Evolutionary conservation across 768 basidiomycete species (phyloP), one percentile per base, ranked within the genome.

Genomic region (Boletus barrowsii): DNA sequence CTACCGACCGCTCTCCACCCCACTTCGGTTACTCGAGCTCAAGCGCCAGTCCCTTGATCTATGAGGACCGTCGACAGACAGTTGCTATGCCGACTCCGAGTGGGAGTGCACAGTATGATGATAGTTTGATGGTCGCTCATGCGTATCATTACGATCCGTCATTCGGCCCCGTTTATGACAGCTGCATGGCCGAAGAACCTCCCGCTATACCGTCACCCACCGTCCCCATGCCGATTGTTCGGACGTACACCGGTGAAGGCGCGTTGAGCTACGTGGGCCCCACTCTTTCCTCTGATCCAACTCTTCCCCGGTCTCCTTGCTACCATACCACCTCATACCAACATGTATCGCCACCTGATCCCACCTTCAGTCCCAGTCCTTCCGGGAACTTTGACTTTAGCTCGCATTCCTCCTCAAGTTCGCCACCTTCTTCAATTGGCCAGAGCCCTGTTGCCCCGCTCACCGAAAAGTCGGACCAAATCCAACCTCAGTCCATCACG

Each of bases 221-320:
- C 11, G 30, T 54, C 24, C 1, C 49, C 45, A 44, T 54, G 53
- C 47, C 62, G 20, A 53, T 51, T 35, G 18, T 44, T 39, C 58
- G 53, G 46, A 49, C 29, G 15, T 30, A 43, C 9, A 32, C 29
- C 22, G 37, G 22, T 20, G 17, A 41, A 42, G 51, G 35, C 13
- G 10, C 10, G 2, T 24, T 54, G 11, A 49, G 24, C 26, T 13
- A 54, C 48, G 3, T 30, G 11, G 37, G 47, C 53, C 43, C 52
- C 36, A 2, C n/a, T 26, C 11, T 49, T 15, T 13, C 40, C 26
- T 24, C 29, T 10, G 44, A 40, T 35, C 45, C 42, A 14, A 20
- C 17, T 15, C 32, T 15, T 17, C 41, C 6, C 14, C 4, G 4
- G 24, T 29, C 51, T 20, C 40, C 30, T 50, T 4, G 26, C 33